Evolutionary conservation across 768 basidiomycete species (phyloP), one percentile per base, ranked within the genome.

Genomic region (Leccinum incarnatum): DNA sequence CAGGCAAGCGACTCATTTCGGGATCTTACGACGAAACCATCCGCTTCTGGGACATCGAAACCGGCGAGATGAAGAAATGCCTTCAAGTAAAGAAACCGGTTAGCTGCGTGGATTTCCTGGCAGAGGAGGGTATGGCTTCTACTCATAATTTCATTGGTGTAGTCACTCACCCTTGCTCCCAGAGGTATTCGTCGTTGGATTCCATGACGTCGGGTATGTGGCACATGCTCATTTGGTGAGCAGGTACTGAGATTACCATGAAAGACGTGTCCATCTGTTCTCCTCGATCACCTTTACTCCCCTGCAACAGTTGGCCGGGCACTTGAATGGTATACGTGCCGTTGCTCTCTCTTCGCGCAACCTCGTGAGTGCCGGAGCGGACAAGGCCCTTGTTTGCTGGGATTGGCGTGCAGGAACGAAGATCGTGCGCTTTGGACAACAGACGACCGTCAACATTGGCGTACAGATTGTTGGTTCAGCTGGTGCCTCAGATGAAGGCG

Each of bases 1-100:
- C 57, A 72, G 91, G 89, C 17, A 88, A 93, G 65, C 78, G 88
- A 9, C 77, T 96, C 45, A 92, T 96, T 62, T 93, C 89, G 62
- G 94, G 94, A 15, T 91, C 89, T 27, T 94, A 95, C 67, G 93
- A 95, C 56, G 93, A 94, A 72, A 93, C 90, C 1, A 95, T 96
- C 60, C 81, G 93, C 12, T 91, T 96, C 73, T 96, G 93, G 94
- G 90, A 95, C 69, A 81, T 96, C 21, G 80, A 79, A 54, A 83
- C 80, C 0, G 84, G 81, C 5, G 81, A 83, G 64, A 75, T 82
- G 75, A 87, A 87, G 74, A 90, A 88, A 66, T 91, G 89, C 64
- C 68, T 94, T 47, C 80, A 83, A 56, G 91, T 93, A 11, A 94
- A 93, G 77, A 95, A 93, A 65, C 89, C 93, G 1, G 91, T 95